A percentile compares a stretch with the other conserved stretches of the same genome.
phyloP scores from a whole-genome alignment of 2,329 filamentous ascomycete species.

The Fusarium fujikuroi region DNA sequence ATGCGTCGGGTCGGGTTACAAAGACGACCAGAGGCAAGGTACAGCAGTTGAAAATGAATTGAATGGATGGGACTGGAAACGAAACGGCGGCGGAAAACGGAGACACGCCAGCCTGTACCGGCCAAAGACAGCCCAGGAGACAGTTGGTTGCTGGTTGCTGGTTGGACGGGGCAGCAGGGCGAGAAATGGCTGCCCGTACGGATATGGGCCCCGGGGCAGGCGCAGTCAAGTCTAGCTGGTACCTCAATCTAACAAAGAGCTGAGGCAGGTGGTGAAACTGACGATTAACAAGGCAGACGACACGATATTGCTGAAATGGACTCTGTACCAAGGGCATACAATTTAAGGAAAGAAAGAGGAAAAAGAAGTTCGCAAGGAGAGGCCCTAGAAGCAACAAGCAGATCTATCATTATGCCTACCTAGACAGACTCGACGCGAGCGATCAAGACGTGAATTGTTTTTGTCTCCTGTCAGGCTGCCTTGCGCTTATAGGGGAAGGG shows the following conservation, averaged over 20 bases:
- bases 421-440: neutral
- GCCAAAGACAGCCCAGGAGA: slow-evolving; percentile 10
- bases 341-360: neutral
- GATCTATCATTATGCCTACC: neutral
- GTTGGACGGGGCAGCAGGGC: slow-evolving; percentile 13
- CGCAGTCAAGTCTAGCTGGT: neutral
- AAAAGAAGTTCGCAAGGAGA: neutral
- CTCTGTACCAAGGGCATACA: neutral
- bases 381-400: neutral
- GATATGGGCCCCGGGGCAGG: slow-evolving; percentile 5
- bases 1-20: slow-evolving; percentile 24
- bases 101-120: slow-evolving; percentile 5
- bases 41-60: slow-evolving; percentile 26
- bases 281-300: neutral
- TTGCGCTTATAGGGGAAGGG: neutral
- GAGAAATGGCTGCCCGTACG: slow-evolving; percentile 2
- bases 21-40: slow-evolving; percentile 1
- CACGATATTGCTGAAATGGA: neutral
- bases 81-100: slow-evolving; percentile 35
- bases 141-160: slow-evolving; percentile 16
- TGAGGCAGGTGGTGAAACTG: slow-evolving; percentile 12
- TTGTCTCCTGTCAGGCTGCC: neutral
- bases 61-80: slow-evolving; percentile 10
- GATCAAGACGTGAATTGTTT: neutral
- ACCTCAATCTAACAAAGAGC: slow-evolving; percentile 7